Percentiles rank a stretch among this genome's conserved stretches.
Evolutionary conservation across 1,139 yeast species (phyloP).

Genomic region (Lipomyces yarrowii): DNA sequence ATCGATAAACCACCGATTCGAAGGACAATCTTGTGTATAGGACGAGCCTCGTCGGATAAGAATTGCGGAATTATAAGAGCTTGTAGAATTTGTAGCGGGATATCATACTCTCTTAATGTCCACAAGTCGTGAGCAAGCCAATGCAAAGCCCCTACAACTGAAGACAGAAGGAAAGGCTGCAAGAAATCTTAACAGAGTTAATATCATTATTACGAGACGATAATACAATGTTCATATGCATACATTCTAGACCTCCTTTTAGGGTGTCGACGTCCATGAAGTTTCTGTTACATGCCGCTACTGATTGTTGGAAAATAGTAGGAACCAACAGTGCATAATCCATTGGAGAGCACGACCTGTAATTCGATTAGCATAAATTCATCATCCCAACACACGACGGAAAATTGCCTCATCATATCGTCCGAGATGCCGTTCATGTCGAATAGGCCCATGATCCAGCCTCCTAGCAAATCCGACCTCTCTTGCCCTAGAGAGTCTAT

Average conservation of each 20-base stretch:
- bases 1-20: slow-evolving; percentile 24
- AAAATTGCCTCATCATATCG: slow-evolving; percentile 57
- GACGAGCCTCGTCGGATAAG: slow-evolving; percentile 46
- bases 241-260: slow-evolving; percentile 60
- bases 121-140: slow-evolving; percentile 47
- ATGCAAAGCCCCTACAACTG: slow-evolving; percentile 49
- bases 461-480: slow-evolving; percentile 56
- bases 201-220: neutral
- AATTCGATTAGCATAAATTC: neutral
- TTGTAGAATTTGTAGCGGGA: slow-evolving; percentile 42
- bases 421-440: slow-evolving; percentile 88
- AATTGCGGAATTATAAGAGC: slow-evolving; percentile 42
- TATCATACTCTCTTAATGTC: slow-evolving; percentile 40
- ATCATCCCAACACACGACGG: neutral
- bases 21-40: slow-evolving; percentile 44
- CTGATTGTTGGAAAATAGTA: slow-evolving; percentile 70
- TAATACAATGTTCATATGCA: neutral
- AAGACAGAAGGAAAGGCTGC: slow-evolving; percentile 59
- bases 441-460: slow-evolving; percentile 81
- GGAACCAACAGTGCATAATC: slow-evolving; percentile 75
- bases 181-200: slow-evolving; percentile 46
- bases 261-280: slow-evolving; percentile 55
- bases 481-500: slow-evolving; percentile 34
- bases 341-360: slow-evolving; percentile 57
- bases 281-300: slow-evolving; percentile 60